These are phyloP conservation scores for Clavulina sp. DNA, from an alignment of 768 basidiomycete genomes.

Conservation along the genomic window DNA sequence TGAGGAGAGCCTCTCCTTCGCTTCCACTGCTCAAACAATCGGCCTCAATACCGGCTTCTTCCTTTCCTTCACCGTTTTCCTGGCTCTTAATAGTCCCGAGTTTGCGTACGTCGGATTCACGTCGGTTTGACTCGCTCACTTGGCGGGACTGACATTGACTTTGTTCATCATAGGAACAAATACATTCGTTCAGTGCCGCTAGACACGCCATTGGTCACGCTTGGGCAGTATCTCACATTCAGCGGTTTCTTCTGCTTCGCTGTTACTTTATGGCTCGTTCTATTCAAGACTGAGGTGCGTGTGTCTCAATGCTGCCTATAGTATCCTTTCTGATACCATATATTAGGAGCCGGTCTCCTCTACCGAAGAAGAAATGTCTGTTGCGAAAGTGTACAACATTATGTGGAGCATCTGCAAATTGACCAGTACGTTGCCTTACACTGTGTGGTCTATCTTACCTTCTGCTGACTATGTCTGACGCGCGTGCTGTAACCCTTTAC, in stretches of 20 bases:
- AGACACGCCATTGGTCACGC: slow-evolving; percentile 26
- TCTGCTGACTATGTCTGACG: slow-evolving; percentile 2
- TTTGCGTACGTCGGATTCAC: slow-evolving; percentile 43
- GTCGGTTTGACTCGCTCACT: background rate
- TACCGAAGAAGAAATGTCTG: slow-evolving; percentile 62
- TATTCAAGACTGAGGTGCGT: slow-evolving; percentile 78
- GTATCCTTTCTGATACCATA: background rate
- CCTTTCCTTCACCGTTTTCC: slow-evolving; percentile 89
- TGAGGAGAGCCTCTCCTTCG: slow-evolving; percentile 85
- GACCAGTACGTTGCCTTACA: slow-evolving; percentile 41
- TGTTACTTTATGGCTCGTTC: slow-evolving; percentile 75
- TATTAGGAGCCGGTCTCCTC: slow-evolving; percentile 49
- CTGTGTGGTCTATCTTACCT: background rate
- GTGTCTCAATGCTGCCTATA: background rate
- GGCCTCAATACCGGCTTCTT: slow-evolving; percentile 93
- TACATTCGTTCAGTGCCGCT: slow-evolving; percentile 25
- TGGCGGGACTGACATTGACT: background rate
- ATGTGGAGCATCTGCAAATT: slow-evolving; percentile 91
- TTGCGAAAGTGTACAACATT: slow-evolving; percentile 76
- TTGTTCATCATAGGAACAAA: slow-evolving; percentile 19
- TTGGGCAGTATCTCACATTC: slow-evolving; percentile 70
- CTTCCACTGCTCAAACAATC: slow-evolving; percentile 95
- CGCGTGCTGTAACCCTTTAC: slow-evolving; percentile 3
- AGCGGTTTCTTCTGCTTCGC: slow-evolving; percentile 66
- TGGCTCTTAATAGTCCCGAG: slow-evolving; percentile 87